These are phyloP conservation scores for Earliella scabrosa DNA, from an alignment of 1,284 basidiomycete genomes.

Conservation along the genomic window DNA sequence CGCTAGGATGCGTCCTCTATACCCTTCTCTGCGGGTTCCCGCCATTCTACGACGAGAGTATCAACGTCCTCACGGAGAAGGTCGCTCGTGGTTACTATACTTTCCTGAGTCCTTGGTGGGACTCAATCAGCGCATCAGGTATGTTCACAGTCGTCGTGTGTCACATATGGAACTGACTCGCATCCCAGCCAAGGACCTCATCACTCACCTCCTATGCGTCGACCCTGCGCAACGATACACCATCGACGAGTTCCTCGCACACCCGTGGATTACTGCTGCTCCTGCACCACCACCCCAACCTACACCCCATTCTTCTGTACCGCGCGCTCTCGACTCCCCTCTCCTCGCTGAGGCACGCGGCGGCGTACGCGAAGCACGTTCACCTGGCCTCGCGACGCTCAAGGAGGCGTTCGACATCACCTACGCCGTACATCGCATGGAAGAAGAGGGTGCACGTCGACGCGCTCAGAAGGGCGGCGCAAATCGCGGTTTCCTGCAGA, in stretches of 20 bases:
- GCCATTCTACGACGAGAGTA: constrained; percentile 99
- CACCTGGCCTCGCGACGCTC: constrained; percentile 89
- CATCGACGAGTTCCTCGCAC: constrained; percentile 96
- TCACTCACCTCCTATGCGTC: constrained; percentile 93
- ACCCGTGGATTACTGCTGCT: constrained; percentile 90
- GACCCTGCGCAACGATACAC: constrained; percentile 96
- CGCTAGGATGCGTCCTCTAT: constrained; percentile 97
- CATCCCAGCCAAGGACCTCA: constrained; percentile 87
- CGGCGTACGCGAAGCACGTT: constrained; percentile 84
- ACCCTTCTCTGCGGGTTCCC: constrained; percentile 99
- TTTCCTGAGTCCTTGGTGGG: constrained; percentile 99
- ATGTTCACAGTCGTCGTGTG: constrained; percentile 28
- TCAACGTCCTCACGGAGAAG: constrained; percentile 97
- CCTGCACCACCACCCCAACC: constrained; percentile 65
- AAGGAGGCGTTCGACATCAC: constrained; percentile 99
- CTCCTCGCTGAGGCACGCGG: constrained; percentile 82
- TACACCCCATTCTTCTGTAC: constrained; percentile 49
- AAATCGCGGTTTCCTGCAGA: constrained; percentile 79
- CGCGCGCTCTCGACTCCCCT: constrained; percentile 86
- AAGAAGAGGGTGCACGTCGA: constrained; percentile 92
- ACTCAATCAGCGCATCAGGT: constrained; percentile 89
- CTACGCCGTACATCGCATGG: constrained; percentile 99
- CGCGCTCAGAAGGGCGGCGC: constrained; percentile 84
- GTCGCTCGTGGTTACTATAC: constrained; percentile 98
- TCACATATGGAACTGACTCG: constrained; percentile 18